phyloP scores from a whole-genome alignment of 495 filamentous ascomycete genomes.

The Evernia prunastri region DNA sequence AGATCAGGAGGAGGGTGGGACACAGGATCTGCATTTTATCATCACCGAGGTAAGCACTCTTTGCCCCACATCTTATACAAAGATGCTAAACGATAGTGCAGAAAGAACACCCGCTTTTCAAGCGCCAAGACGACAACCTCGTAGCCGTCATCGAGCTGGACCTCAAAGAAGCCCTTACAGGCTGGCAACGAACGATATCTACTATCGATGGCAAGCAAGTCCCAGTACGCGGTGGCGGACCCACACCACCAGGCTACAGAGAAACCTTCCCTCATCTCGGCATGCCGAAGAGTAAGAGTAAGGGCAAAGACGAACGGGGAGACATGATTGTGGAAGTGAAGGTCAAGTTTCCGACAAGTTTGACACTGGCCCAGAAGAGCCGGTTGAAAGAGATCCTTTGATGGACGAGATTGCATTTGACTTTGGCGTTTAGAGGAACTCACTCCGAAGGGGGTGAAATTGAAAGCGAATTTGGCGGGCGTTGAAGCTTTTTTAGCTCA shows the following conservation, averaged over 20 bases:
- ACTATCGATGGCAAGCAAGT: conserved; percentile 90
- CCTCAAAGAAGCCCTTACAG: conserved; percentile 95
- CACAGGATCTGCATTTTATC: conserved; percentile 92
- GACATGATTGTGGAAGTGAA: conserved; percentile 86
- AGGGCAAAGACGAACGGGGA: conserved; percentile 65
- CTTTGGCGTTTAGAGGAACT: not conserved
- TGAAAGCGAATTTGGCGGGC: not conserved
- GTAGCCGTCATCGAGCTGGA: conserved; percentile 67
- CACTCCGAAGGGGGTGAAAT: not conserved
- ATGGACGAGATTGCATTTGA: conserved; percentile 8
- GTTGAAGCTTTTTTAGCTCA: not conserved
- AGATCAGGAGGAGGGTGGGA: conserved; percentile 94
- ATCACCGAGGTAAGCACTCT: conserved; percentile 72
- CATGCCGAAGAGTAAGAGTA: conserved; percentile 77
- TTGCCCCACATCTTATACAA: not conserved
- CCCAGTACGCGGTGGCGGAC: conserved; percentile 66
- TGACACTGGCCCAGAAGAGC: conserved; percentile 70
- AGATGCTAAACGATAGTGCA: conserved; percentile 29
- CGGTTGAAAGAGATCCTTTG: conserved; percentile 68
- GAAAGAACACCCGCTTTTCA: conserved; percentile 79
- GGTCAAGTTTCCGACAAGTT: conserved; percentile 75
- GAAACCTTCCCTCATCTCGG: conserved; percentile 79
- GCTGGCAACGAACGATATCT: conserved; percentile 82
- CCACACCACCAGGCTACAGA: conserved; percentile 71
- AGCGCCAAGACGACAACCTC: conserved; percentile 81